phyloP scores from a whole-genome alignment of 352 stramenopile genomes.

The Nothophytophthora sp. region DNA sequence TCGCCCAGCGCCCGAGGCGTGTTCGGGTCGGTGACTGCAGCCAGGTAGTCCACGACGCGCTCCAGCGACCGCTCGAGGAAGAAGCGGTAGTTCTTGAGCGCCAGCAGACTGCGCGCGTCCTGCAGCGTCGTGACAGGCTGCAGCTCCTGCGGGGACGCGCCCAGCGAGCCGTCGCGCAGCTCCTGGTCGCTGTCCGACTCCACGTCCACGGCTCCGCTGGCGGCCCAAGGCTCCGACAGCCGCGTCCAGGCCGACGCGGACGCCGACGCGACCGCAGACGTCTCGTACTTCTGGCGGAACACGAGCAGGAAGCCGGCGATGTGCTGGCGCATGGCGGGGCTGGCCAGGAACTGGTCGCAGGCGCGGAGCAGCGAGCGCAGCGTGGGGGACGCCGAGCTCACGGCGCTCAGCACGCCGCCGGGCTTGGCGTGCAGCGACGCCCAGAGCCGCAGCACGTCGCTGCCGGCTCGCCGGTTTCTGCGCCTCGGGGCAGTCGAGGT shows the following conservation, averaged over 20 bases:
- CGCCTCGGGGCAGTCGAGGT: slow-evolving; percentile 18
- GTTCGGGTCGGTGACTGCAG: slow-evolving; percentile 11
- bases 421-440: slow-evolving; percentile 41
- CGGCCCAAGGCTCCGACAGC: slow-evolving; percentile 28
- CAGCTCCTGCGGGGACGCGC: slow-evolving; percentile 23
- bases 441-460: slow-evolving; percentile 28
- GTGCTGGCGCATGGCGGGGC: slow-evolving; percentile 37
- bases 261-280: slow-evolving; percentile 7
- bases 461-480: slow-evolving; percentile 12
- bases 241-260: slow-evolving; percentile 30
- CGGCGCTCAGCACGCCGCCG: slow-evolving; percentile 30
- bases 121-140: slow-evolving; percentile 42
- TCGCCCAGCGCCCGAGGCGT: slow-evolving; percentile 17
- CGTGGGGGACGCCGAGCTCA: slow-evolving; percentile 28
- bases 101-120: slow-evolving; percentile 53
- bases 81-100: slow-evolving; percentile 74
- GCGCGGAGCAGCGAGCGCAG: slow-evolving; percentile 36
- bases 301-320: slow-evolving; percentile 42
- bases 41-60: slow-evolving; percentile 50
- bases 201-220: slow-evolving; percentile 2
- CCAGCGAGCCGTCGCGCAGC: slow-evolving; percentile 23
- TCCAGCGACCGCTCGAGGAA: slow-evolving; percentile 67
- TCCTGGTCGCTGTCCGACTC: slow-evolving; percentile 33
- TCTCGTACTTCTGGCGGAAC: slow-evolving; percentile 61
- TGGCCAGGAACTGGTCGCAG: slow-evolving; percentile 52